These are phyloP conservation scores for Corynascus novoguineensis DNA, from an alignment of 495 filamentous ascomycete species.

Conservation along the genomic window DNA sequence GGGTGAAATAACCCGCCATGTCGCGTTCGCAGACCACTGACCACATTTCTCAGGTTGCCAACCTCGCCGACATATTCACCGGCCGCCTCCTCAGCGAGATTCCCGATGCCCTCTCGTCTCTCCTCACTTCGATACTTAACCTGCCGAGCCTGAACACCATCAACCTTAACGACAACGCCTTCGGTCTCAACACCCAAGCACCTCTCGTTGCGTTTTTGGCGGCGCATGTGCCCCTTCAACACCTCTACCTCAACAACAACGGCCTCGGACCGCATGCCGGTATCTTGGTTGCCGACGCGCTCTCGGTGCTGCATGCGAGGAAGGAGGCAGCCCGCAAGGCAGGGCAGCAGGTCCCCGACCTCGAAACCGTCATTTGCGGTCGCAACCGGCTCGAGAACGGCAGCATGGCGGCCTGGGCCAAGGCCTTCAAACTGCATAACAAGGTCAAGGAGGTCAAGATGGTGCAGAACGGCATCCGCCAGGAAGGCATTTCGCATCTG, in stretches of 20 bases:
- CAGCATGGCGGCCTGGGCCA: constrained; percentile 91
- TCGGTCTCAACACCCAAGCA: constrained; percentile 84
- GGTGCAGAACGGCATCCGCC: constrained; percentile 96
- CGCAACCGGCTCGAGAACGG: constrained; percentile 94
- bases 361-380: constrained; percentile 93
- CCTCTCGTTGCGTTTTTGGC: constrained; percentile 82
- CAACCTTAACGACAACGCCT: constrained; percentile 96
- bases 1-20: neutral
- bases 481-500: constrained; percentile 78
- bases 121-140: constrained; percentile 79
- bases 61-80: constrained; percentile 96
- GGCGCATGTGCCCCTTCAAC: constrained; percentile 76
- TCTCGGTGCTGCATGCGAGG: constrained; percentile 67
- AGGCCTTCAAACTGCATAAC: constrained; percentile 72
- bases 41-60: constrained; percentile 55
- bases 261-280: constrained; percentile 91
- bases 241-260: constrained; percentile 96
- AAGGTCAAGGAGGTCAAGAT: constrained; percentile 83
- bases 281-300: constrained; percentile 72
- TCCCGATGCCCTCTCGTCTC: constrained; percentile 75
- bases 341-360: constrained; percentile 63
- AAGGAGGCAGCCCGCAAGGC: constrained; percentile 67
- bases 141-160: constrained; percentile 80
- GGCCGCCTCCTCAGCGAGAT: constrained; percentile 90
- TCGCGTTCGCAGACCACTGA: neutral